phyloP scores from a whole-genome alignment of 108 stramenopile genomes.

The Nannochloropsis salina region DNA sequence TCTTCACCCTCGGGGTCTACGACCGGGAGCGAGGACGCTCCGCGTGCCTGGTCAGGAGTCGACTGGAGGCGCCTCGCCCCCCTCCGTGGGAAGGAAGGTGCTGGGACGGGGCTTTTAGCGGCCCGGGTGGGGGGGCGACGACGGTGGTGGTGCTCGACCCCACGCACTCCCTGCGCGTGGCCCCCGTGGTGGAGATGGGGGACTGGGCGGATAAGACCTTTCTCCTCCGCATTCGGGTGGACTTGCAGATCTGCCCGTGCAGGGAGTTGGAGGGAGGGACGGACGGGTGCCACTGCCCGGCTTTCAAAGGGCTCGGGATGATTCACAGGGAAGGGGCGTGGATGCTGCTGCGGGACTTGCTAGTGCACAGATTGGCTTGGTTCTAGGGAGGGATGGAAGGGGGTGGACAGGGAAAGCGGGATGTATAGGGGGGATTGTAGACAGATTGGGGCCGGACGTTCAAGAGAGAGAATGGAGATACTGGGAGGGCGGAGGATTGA shows the following conservation, averaged over 20 bases:
- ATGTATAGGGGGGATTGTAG: too few relatives aligned
- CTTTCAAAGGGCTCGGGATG: conserved; percentile 12
- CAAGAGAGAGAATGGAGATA: too few relatives aligned
- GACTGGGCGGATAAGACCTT: conserved; percentile 8
- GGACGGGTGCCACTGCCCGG: background rate
- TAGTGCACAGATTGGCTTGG: background rate
- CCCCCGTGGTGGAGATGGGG: background rate
- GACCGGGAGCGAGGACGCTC: background rate
- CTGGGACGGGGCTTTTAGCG: background rate
- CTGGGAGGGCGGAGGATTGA: too few relatives aligned
- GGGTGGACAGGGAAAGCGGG: too few relatives aligned
- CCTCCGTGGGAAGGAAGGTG: background rate
- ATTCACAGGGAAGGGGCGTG: background rate
- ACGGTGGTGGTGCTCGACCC: background rate
- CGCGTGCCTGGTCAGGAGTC: background rate
- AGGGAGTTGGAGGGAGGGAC: background rate
- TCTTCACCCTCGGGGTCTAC: background rate
- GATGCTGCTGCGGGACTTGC: background rate
- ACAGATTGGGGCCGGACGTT: too few relatives aligned
- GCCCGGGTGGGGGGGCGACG: background rate
- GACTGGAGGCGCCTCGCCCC: background rate
- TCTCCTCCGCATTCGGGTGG: background rate
- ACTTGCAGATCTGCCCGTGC: background rate
- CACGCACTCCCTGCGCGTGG: background rate
- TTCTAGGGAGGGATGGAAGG: background rate